Conservation (phyloP, 2,329 filamentous ascomycete species). For the Claviceps digitariae region DNA sequence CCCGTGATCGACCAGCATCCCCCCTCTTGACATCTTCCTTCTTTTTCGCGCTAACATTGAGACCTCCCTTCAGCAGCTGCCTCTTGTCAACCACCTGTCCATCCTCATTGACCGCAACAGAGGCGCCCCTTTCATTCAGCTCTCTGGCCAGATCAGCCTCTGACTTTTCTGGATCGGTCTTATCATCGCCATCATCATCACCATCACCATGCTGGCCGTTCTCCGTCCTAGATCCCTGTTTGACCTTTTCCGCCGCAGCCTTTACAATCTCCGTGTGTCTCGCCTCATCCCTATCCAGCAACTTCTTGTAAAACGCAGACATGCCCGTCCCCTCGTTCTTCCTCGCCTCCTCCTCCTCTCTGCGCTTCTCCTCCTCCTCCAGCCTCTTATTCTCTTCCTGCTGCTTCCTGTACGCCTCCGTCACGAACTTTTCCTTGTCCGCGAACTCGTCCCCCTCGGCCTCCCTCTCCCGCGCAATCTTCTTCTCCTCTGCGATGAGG, state of each 20-base stretch:
- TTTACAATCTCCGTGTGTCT: constrained; percentile 56
- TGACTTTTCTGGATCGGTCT: constrained; percentile 38
- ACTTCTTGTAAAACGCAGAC: constrained; percentile 63
- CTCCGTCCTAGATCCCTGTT: constrained; percentile 19
- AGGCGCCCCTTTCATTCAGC: constrained; percentile 47
- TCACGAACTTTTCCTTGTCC: constrained; percentile 79
- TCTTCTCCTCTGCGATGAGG: constrained; percentile 66
- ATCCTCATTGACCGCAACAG: constrained; percentile 64
- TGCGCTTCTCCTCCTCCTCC: constrained; percentile 56
- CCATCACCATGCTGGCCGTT: constrained; percentile 10
- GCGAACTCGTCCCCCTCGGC: constrained; percentile 69
- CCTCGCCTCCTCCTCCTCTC: constrained; percentile 50
- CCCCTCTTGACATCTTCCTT: constrained; percentile 27
- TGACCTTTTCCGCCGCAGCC: constrained; percentile 44
- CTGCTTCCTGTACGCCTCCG: constrained; percentile 67
- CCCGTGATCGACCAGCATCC: constrained; percentile 12
- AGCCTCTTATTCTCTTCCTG: constrained; percentile 59
- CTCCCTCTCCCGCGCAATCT: constrained; percentile 63
- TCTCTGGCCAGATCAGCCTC: constrained; percentile 54
- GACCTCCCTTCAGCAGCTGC: constrained; percentile 60
- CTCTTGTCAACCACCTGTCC: constrained; percentile 74
- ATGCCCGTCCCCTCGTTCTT: constrained; percentile 55
- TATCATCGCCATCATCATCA: constrained; percentile 11
- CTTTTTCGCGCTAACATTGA: constrained; percentile 58
- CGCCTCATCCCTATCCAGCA: constrained; percentile 58